phyloP scores from a whole-genome alignment of 306 rosid genomes.

The Ammopiptanthus mongolicus region DNA sequence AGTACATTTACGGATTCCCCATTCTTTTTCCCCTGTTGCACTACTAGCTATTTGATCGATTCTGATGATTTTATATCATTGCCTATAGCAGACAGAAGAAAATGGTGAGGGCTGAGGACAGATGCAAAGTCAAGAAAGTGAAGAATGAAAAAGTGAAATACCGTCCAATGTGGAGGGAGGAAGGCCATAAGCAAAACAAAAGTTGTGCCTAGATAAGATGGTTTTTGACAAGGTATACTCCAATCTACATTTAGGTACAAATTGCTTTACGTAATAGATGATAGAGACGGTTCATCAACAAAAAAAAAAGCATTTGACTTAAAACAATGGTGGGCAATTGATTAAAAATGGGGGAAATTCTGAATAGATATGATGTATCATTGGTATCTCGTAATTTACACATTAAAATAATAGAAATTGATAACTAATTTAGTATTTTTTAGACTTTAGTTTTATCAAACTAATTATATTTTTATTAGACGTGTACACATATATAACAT shows the following conservation, averaged over 20 bases:
- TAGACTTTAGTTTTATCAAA: not conserved
- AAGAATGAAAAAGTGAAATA: not conserved
- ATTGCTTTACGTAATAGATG: not conserved
- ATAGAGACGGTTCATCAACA: not conserved
- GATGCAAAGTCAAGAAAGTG: not conserved
- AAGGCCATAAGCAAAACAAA: not conserved
- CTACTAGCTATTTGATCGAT: not conserved
- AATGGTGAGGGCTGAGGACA: not conserved
- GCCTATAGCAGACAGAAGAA: not conserved
- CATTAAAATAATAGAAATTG: not conserved
- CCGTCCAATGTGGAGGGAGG: slow-evolving; percentile 26
- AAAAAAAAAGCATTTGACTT: not conserved
- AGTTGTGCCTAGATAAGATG: not conserved
- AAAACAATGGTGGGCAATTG: not conserved
- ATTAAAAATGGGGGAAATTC: not conserved
- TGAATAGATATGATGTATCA: not conserved
- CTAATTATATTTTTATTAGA: not conserved
- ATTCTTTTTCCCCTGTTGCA: not conserved
- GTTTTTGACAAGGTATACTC: not conserved
- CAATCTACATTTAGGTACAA: not conserved
- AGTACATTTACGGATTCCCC: not conserved
- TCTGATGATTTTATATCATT: not conserved
- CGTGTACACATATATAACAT: not conserved
- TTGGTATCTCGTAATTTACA: no score
- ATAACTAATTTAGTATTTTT: not conserved